These are phyloP conservation scores for Candida mattraensis DNA, from an alignment of 805 yeast genomes.

Conservation along the genomic window DNA sequence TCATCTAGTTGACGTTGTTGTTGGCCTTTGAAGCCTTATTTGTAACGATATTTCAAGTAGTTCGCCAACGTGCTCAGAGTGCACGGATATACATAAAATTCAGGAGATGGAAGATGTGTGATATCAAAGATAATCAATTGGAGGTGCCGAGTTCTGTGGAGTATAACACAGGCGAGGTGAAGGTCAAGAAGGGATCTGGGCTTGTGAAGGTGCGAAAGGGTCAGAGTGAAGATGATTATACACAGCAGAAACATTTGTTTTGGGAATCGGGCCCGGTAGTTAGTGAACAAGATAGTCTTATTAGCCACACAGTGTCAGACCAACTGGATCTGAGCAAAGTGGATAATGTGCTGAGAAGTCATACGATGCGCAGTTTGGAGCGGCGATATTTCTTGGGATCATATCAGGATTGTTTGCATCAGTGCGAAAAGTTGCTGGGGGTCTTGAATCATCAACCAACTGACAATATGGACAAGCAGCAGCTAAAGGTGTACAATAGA, in stretches of 20 bases:
- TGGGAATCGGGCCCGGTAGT: constrained; percentile 55
- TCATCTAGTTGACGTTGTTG: too few species aligned
- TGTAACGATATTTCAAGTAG: too few species aligned
- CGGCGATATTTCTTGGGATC: constrained; percentile 56
- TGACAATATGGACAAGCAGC: constrained; percentile 35
- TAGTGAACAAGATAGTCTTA: constrained; percentile 46
- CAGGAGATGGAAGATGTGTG: neutral
- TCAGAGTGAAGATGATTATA: constrained; percentile 66
- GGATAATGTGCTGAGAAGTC: constrained; percentile 55
- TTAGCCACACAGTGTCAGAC: constrained; percentile 4
- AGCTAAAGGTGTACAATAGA: constrained; percentile 41
- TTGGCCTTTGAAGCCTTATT: too few species aligned
- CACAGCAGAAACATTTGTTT: constrained; percentile 51
- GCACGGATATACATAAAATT: too few species aligned
- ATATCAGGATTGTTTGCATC: constrained; percentile 50
- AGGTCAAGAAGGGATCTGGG: constrained; percentile 47
- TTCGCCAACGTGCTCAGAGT: too few species aligned
- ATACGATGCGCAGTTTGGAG: constrained; percentile 60
- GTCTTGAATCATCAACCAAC: constrained; percentile 25
- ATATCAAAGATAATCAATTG: constrained; percentile 1
- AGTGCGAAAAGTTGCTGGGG: constrained; percentile 33
- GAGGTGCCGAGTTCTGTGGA: constrained; percentile 12
- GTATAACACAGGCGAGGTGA: constrained; percentile 41
- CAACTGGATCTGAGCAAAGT: constrained; percentile 29
- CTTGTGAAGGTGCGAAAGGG: constrained; percentile 57